These are phyloP conservation scores for Naganishia randhawae DNA, from an alignment of 768 basidiomycete genomes.

Conservation along the genomic window DNA sequence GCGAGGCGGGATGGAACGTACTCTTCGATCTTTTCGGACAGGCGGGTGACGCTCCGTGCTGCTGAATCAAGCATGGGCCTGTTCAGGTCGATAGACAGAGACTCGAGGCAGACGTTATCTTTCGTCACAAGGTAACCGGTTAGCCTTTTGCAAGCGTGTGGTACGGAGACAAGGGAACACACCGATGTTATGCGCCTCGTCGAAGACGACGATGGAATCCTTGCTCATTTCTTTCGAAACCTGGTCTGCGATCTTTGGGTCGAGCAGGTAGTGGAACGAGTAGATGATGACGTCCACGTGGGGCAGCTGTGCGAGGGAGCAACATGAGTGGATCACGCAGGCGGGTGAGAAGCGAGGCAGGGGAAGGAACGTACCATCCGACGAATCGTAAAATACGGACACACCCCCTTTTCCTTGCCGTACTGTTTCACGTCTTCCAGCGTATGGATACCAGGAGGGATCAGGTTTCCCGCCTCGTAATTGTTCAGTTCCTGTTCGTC, in stretches of 20 bases:
- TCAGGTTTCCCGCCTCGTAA: constrained; percentile 71
- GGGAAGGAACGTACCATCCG: constrained; percentile 68
- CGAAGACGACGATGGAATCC: constrained; percentile 97
- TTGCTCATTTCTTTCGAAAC: constrained; percentile 97
- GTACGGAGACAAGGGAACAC: constrained; percentile 35
- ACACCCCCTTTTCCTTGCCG: constrained; percentile 76
- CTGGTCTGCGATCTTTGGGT: constrained; percentile 98
- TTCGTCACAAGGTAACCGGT: not conserved
- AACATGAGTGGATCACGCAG: not conserved
- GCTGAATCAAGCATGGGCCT: constrained; percentile 97
- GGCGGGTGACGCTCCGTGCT: constrained; percentile 73
- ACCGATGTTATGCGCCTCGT: constrained; percentile 99
- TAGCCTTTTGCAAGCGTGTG: not conserved
- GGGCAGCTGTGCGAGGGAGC: constrained; percentile 64
- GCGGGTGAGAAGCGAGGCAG: not conserved
- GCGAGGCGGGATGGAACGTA: constrained; percentile 51
- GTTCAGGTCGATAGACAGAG: constrained; percentile 92
- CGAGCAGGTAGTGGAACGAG: constrained; percentile 96
- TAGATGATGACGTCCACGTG: constrained; percentile 96
- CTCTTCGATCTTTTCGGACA: constrained; percentile 94
- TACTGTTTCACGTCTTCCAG: constrained; percentile 86
- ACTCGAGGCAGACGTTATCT: constrained; percentile 99
- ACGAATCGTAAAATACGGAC: constrained; percentile 93
- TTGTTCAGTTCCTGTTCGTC: constrained; percentile 70
- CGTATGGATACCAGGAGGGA: constrained; percentile 87